phyloP scores from a whole-genome alignment of 345 rosid species.

The Euphorbia tirucalli region DNA sequence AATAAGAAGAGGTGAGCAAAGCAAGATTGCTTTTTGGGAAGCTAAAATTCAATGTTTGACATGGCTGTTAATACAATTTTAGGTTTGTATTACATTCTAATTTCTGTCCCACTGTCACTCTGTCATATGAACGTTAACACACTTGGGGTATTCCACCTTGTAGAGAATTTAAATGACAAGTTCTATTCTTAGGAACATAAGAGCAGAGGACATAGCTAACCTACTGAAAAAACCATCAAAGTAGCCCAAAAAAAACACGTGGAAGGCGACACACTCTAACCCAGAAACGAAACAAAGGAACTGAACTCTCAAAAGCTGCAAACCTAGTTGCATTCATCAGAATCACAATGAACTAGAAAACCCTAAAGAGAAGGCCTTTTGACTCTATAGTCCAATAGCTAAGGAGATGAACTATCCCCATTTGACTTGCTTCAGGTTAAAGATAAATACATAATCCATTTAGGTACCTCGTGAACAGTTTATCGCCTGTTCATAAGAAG shows the following conservation, averaged over 20 bases:
- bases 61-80: neutral
- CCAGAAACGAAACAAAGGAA: neutral
- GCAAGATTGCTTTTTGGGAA: neutral
- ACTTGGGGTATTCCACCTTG: neutral
- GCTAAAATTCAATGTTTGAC: neutral
- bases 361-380: conserved; percentile 1
- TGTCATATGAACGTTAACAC: neutral
- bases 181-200: neutral
- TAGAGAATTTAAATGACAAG: neutral
- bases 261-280: neutral
- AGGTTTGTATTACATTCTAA: neutral
- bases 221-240: neutral
- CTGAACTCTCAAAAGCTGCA: neutral
- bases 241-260: neutral
- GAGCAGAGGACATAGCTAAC: neutral
- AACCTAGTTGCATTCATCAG: neutral
- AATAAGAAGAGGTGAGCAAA: neutral
- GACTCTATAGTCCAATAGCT: neutral
- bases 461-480: neutral
- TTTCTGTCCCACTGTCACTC: neutral
- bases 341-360: neutral
- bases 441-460: neutral
- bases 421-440: neutral
- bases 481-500: neutral
- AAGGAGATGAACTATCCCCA: neutral